A percentile compares a stretch with the other conserved stretches of the same genome.
phyloP scores from a whole-genome alignment of 2,329 filamentous ascomycete genomes.

The Stemphylium lycopersici region DNA sequence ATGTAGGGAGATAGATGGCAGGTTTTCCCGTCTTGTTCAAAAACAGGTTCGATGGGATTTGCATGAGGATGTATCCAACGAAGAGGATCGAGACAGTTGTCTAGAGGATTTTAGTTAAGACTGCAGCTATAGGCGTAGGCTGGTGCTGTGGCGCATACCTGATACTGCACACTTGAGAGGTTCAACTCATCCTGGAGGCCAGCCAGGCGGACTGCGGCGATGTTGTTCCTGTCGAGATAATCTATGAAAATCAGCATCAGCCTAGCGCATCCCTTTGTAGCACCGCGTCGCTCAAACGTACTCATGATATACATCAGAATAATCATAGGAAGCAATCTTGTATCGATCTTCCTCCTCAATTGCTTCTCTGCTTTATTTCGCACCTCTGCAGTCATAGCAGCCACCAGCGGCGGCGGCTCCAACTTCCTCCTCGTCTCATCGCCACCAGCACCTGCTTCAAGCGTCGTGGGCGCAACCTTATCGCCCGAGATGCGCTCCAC shows the following conservation, averaged over 20 bases:
- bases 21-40: slow-evolving; percentile 51
- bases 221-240: slow-evolving; percentile 65
- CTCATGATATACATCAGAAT: slow-evolving; percentile 80
- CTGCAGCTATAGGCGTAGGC: too few relatives aligned
- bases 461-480: slow-evolving; percentile 6
- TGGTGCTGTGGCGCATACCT: slow-evolving; percentile 54
- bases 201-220: slow-evolving; percentile 67
- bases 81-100: slow-evolving; percentile 62
- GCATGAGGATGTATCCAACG: slow-evolving; percentile 58
- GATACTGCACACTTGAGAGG: slow-evolving; percentile 65
- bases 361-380: slow-evolving; percentile 61
- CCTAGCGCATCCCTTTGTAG: background rate
- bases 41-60: slow-evolving; percentile 56
- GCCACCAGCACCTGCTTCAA: slow-evolving; percentile 22
- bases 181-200: slow-evolving; percentile 67
- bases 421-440: slow-evolving; percentile 26
- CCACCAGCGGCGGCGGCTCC: slow-evolving; percentile 43
- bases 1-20: slow-evolving; percentile 49
- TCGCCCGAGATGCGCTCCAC: slow-evolving; percentile 34
- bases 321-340: slow-evolving; percentile 70
- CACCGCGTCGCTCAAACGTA: slow-evolving; percentile 55
- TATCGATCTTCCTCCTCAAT: slow-evolving; percentile 73
- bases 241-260: background rate
- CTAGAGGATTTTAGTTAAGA: slow-evolving; percentile 17
- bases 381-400: slow-evolving; percentile 58